phyloP scores from a whole-genome alignment of 2,329 filamentous ascomycete species.

The Ceratocystis harringtonii region DNA sequence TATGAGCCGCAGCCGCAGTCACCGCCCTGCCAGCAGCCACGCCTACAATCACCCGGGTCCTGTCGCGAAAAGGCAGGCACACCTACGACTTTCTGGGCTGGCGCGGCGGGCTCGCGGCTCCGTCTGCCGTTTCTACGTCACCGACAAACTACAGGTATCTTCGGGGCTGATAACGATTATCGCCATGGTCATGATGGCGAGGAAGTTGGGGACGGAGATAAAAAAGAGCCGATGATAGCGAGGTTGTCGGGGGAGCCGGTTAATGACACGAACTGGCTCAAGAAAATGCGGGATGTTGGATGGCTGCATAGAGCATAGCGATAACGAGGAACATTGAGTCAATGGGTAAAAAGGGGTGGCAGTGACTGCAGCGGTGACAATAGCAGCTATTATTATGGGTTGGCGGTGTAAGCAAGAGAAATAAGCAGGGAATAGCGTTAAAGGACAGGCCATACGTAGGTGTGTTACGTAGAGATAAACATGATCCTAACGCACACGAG shows the following conservation, averaged over 20 bases:
- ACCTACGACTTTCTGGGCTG: not conserved
- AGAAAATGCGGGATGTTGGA: not conserved
- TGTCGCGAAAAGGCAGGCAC: not conserved
- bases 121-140: conserved; percentile 2
- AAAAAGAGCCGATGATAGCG: not conserved
- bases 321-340: not conserved
- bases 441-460: not conserved
- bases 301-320: conserved; percentile 4
- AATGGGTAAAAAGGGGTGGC: not conserved
- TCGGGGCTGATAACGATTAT: not conserved
- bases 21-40: not conserved
- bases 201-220: not conserved
- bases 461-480: not conserved
- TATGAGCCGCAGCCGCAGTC: not conserved
- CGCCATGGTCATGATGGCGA: too few species aligned
- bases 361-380: not conserved
- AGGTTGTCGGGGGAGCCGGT: not conserved
- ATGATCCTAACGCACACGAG: not conserved
- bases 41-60: not conserved
- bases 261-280: conserved; percentile 1
- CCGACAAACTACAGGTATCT: not conserved
- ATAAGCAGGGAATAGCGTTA: not conserved
- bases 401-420: not conserved
- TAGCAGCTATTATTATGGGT: not conserved
- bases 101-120: not conserved